phyloP scores from a whole-genome alignment of 495 filamentous ascomycete genomes.

The Daldinia grandis region DNA sequence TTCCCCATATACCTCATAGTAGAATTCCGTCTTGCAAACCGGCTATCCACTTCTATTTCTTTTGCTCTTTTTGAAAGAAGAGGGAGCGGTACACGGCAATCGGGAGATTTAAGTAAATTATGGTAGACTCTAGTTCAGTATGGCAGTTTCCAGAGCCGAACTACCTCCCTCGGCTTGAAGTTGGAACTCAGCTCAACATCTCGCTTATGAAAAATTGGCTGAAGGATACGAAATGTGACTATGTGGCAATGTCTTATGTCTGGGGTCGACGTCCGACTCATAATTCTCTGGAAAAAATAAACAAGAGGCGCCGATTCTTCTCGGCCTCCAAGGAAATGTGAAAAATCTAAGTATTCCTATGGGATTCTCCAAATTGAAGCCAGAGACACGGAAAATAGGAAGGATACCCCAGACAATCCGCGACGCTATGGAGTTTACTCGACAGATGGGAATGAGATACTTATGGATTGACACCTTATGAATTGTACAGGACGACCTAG shows the following conservation, averaged over 20 bases:
- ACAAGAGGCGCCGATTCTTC: neutral
- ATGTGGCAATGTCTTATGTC: neutral
- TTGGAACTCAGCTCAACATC: neutral
- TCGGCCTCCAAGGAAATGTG: neutral
- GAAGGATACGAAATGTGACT: neutral
- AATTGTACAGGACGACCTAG: constrained; percentile 7
- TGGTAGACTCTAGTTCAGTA: neutral
- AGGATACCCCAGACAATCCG: constrained; percentile 1
- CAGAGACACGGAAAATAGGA: neutral
- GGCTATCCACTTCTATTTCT: neutral
- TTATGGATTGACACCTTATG: neutral
- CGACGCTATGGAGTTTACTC: constrained; percentile 4
- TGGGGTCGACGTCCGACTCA: neutral
- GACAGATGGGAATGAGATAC: neutral
- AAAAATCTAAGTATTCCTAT: neutral
- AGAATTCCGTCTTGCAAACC: neutral
- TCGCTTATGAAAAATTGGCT: neutral
- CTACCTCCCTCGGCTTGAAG: neutral
- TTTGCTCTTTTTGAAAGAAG: too few species aligned
- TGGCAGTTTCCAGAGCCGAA: neutral
- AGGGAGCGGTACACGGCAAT: neutral
- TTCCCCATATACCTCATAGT: neutral
- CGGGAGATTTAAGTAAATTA: neutral
- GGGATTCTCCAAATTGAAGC: neutral
- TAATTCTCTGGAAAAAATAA: neutral